These are phyloP conservation scores for Neonectria neomacrospora DNA, from an alignment of 2,329 filamentous ascomycete genomes.

Conservation along the genomic window DNA sequence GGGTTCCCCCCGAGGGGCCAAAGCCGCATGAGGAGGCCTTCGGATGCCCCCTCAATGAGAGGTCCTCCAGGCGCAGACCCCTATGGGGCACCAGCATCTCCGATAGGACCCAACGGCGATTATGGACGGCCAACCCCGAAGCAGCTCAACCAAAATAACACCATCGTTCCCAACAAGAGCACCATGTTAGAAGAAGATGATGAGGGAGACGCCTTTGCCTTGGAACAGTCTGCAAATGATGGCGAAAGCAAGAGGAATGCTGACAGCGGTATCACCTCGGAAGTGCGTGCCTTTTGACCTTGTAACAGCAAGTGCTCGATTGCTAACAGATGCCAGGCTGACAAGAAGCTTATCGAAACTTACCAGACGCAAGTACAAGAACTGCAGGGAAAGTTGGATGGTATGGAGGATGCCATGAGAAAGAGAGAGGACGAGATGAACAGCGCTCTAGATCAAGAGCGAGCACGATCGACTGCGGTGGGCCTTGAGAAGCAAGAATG, in stretches of 20 bases:
- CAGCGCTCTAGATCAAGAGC: slow-evolving; percentile 68
- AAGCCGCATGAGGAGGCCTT: slow-evolving; percentile 66
- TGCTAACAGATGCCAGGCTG: slow-evolving; percentile 57
- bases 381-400: slow-evolving; percentile 77
- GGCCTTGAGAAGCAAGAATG: slow-evolving; percentile 77
- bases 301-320: not conserved
- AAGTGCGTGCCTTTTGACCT: slow-evolving; percentile 50
- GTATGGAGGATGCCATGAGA: slow-evolving; percentile 75
- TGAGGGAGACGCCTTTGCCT: slow-evolving; percentile 71
- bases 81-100: slow-evolving; percentile 69
- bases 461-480: slow-evolving; percentile 60
- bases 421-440: slow-evolving; percentile 74
- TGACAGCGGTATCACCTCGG: slow-evolving; percentile 47
- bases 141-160: slow-evolving; percentile 89
- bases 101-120: slow-evolving; percentile 68
- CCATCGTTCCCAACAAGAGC: slow-evolving; percentile 96
- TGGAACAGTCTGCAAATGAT: slow-evolving; percentile 45
- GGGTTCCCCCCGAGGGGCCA: slow-evolving; percentile 62
- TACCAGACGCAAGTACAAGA: slow-evolving; percentile 81
- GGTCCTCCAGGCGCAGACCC: slow-evolving; percentile 57
- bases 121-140: slow-evolving; percentile 84
- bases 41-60: slow-evolving; percentile 71
- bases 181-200: slow-evolving; percentile 98
- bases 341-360: slow-evolving; percentile 80
- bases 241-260: slow-evolving; percentile 47